Evolutionary conservation across 2,329 filamentous ascomycete genomes (phyloP).

Genomic region (Talaromyces atroroseus): DNA sequence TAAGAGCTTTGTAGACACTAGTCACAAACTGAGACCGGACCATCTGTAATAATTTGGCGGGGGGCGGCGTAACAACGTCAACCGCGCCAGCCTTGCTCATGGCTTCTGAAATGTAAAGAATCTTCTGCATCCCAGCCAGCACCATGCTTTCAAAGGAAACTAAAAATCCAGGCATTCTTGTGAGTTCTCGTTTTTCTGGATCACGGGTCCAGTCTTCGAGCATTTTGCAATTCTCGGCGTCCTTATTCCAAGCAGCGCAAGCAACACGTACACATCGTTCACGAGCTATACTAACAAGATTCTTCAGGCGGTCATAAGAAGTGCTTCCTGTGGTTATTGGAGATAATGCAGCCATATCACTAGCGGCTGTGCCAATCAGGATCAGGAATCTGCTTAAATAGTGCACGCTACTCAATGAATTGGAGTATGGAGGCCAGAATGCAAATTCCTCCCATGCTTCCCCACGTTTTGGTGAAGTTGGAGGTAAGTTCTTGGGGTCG

Average conservation of each 20-base stretch:
- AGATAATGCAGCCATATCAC: constrained; percentile 72
- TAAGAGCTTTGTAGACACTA: constrained; percentile 87
- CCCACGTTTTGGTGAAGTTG: constrained; percentile 69
- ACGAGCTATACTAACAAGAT: constrained; percentile 69
- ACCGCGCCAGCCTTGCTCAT: constrained; percentile 66
- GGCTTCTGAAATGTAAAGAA: constrained; percentile 85
- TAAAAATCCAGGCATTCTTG: constrained; percentile 84
- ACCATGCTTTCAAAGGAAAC: constrained; percentile 77
- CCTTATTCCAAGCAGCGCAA: constrained; percentile 85
- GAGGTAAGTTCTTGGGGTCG: constrained; percentile 69
- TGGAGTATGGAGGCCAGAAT: constrained; percentile 92
- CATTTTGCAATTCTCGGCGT: constrained; percentile 86
- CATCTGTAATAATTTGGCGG: constrained; percentile 81
- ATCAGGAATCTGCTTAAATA: constrained; percentile 78
- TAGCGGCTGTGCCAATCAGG: constrained; percentile 78
- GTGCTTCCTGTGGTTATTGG: constrained; percentile 55
- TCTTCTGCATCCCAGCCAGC: constrained; percentile 84
- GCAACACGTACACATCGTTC: constrained; percentile 82
- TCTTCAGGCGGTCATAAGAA: constrained; percentile 66
- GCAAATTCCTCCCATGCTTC: constrained; percentile 90
- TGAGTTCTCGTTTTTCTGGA: constrained; percentile 75
- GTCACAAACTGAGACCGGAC: constrained; percentile 88
- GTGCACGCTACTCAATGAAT: constrained; percentile 85
- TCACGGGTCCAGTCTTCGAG: constrained; percentile 91
- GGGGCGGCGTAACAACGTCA: constrained; percentile 78